Evolutionary conservation across 352 stramenopile species (phyloP).

Genomic region (Globisporangium recalcitrans): DNA sequence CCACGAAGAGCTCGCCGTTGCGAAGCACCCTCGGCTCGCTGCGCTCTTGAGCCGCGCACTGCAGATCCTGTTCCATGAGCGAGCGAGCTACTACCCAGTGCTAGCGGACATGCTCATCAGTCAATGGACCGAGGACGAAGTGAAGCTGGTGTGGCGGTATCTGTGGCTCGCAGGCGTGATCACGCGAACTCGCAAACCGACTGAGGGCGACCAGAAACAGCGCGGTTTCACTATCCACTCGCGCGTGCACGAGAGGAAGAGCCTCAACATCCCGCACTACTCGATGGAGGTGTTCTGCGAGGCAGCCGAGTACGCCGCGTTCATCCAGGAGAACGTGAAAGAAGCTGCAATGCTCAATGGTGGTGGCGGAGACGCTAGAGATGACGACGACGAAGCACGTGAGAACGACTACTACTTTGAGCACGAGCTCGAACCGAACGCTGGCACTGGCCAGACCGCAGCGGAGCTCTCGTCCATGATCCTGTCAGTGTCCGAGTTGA

Average conservation of each 20-base stretch:
- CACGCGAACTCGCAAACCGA: constrained; percentile 40
- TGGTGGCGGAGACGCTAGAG: not conserved
- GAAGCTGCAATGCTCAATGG: constrained; percentile 34
- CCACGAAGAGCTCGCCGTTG: constrained; percentile 58
- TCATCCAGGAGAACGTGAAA: constrained; percentile 65
- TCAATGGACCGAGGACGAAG: constrained; percentile 63
- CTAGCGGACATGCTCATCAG: constrained; percentile 72
- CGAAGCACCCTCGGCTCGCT: constrained; percentile 52
- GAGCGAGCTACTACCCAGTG: constrained; percentile 60
- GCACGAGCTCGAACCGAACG: constrained; percentile 56
- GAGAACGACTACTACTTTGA: constrained; percentile 44
- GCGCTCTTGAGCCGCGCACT: constrained; percentile 62
- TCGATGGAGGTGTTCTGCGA: constrained; percentile 64
- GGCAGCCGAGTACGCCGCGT: constrained; percentile 65
- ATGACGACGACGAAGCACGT: constrained; percentile 24
- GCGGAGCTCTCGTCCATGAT: constrained; percentile 54
- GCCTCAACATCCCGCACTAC: constrained; percentile 57
- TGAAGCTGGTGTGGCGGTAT: constrained; percentile 83
- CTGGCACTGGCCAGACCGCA: constrained; percentile 38
- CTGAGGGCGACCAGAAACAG: constrained; percentile 56
- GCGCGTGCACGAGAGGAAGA: constrained; percentile 68
- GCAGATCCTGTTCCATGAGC: constrained; percentile 79
- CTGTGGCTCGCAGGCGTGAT: constrained; percentile 77
- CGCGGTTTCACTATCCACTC: constrained; percentile 70
- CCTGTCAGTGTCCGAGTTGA: constrained; percentile 33